These are phyloP conservation scores for Microbotryum intermedium DNA, from an alignment of 1,284 basidiomycete species.

Conservation along the genomic window DNA sequence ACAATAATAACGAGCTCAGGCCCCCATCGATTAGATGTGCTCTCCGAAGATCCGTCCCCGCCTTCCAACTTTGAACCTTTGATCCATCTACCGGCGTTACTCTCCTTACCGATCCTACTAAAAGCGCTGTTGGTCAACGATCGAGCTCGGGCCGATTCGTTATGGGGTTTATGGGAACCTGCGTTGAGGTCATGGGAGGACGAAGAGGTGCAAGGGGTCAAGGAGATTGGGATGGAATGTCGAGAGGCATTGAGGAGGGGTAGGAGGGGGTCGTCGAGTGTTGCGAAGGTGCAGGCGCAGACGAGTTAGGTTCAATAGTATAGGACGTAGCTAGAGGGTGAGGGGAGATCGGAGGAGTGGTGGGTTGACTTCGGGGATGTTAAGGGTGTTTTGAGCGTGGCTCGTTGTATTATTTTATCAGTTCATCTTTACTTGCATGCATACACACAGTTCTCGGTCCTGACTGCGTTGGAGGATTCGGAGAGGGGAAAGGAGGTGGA, in stretches of 20 bases:
- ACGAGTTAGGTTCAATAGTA: too few relatives aligned
- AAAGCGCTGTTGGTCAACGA: conserved; percentile 4
- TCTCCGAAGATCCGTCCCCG: background rate
- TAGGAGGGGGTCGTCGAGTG: conserved; percentile 1
- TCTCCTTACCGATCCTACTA: conserved; percentile 21
- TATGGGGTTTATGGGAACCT: conserved; percentile 34
- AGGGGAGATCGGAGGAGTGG: too few relatives aligned
- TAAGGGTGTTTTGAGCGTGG: too few relatives aligned
- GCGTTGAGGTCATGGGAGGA: conserved; percentile 30
- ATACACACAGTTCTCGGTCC: too few relatives aligned
- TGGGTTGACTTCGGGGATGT: too few relatives aligned
- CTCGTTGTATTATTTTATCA: too few relatives aligned
- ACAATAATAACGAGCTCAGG: background rate
- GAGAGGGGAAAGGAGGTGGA: too few relatives aligned
- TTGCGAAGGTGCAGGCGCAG: background rate
- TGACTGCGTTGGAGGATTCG: too few relatives aligned
- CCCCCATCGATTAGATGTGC: background rate
- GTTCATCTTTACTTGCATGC: too few relatives aligned
- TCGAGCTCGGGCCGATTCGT: conserved; percentile 7
- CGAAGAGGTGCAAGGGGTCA: conserved; percentile 26
- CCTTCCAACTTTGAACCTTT: conserved; percentile 19
- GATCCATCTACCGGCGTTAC: conserved; percentile 22
- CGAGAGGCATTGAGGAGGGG: conserved; percentile 22
- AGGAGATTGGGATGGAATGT: conserved; percentile 31
- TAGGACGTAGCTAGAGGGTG: too few relatives aligned